Evolutionary conservation across 148 eudicot species (phyloP), one percentile per base, ranked within the genome.

Genomic region (Pouteria glomerata): DNA sequence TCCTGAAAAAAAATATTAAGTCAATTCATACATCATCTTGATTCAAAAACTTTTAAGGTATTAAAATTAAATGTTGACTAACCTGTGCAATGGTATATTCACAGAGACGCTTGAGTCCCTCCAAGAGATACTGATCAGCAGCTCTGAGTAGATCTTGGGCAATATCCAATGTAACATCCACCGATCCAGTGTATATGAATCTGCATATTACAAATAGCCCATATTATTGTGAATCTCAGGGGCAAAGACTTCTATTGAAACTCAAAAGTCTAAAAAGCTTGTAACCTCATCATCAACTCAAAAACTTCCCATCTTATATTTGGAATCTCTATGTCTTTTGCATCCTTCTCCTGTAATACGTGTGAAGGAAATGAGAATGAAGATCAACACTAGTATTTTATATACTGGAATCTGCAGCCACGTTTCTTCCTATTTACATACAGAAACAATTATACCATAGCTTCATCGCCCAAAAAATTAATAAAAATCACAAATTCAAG

Each of bases 271-370:
- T 30, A 24, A 30, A 64, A 33, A 44, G 50, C 44, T 35, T 24
- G 33, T 45, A 71, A 95, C 99, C 97, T 95, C 97, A 92, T 95
- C 99, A 95, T 95, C 86, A 90, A 71, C 71, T 92, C 96, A 79
- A 95, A 95, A 64, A 95, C 92, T 66, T 85, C 92, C 99, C 99
- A 95, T 82, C 80, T 78, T 75, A 95, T 95, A 67, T 95, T 91
- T 65, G 99, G 99, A 85, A 95, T 95, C 81, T 86, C 94, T 41
- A 94, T 83, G 78, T 92, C 96, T 57, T 80, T 85, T 62, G 96
- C 99, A 82, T 89, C 92, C 82, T 87, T 89, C 73, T 92, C 99
- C 98, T 91, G 83, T 57, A 72, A 77, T 55, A 45, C 47, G 53
- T 4, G 21, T 16, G 51, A 57, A 2, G 24, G 33, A 68, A 39